Base-by-base conservation (phyloP, 2,329 filamentous ascomycete genomes). In the Neonectria faginata region DNA sequence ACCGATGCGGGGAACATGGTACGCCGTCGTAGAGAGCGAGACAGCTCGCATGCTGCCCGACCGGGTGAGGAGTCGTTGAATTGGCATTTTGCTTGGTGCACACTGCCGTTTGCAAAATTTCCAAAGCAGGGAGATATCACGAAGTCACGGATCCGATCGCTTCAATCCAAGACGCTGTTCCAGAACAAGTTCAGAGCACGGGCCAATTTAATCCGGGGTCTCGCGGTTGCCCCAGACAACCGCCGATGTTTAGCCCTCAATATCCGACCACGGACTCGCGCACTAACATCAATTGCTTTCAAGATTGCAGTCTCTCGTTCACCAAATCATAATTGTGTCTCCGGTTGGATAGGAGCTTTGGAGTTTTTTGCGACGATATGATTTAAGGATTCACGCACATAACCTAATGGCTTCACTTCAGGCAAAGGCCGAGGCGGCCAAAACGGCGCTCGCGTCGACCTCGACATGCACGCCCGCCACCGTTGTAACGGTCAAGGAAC, bases 391-490 rank as follows among this genome's bases (percentile, higher is more conserved):
- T 65, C 59, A 66, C 60, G 61, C 70, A 70, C 68, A 74, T 74
- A 70, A 69, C 67, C 64, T 68, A 70, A 84, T 85, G 83, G 76
- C 80, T 79, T 80, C 82, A 65, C 67, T 79, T 73, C 78, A 80
- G 68, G 74, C 75, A 68, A 82, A 82, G 70, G 75, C 74, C 72
- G 83, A 85, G 66, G 81, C 84, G 65, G 83, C 88, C 73, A 88
- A 87, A 73, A 79, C 80, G 65, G 85, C 86, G 45, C 78, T 88
- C 67, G 79, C 83, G 66, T 86, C 83, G 58, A 81, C 81, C 12
- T 78, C 83, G 51, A 87, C 82, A 70, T 89, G 86, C 77, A 86
- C 85, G 47, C 77, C 83, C 22, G 75, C 82, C 2, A 84, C 80
- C 31, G 82, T 83, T 36, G 82, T 84, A 25, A 75, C 78, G 2